Conservation (phyloP, 192 early-diverging fungal genomes). For the Podila epicladia region DNA sequence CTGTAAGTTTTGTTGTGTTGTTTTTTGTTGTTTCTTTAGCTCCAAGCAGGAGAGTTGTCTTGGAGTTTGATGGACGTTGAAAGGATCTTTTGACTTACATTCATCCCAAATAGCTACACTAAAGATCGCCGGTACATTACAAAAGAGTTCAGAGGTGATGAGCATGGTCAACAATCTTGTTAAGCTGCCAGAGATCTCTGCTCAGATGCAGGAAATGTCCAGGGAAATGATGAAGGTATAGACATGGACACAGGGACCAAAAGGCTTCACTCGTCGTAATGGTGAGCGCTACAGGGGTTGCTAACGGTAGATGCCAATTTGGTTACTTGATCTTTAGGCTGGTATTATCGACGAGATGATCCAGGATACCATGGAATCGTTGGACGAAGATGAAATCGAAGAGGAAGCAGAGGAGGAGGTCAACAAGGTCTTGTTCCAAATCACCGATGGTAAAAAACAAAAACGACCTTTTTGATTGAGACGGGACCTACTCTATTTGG, state of each 20-base stretch:
- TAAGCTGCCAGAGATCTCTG: constrained; percentile 85
- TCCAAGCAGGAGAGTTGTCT: background rate
- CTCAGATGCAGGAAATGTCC: constrained; percentile 90
- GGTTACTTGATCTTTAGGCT: constrained; percentile 63
- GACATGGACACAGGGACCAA: background rate
- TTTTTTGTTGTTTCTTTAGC: background rate
- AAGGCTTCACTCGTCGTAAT: background rate
- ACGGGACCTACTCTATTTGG: background rate
- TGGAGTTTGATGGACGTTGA: background rate
- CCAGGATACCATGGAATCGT: constrained; percentile 84
- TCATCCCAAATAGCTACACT: constrained; percentile 66
- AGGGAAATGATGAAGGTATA: constrained; percentile 95
- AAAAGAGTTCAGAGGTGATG: constrained; percentile 93
- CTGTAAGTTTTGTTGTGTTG: constrained; percentile 57
- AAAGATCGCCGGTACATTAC: constrained; percentile 88
- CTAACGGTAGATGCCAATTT: background rate
- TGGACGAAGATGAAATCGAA: constrained; percentile 92
- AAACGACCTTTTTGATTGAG: background rate
- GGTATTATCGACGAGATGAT: constrained; percentile 98
- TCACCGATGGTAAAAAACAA: constrained; percentile 80
- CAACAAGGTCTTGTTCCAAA: constrained; percentile 86
- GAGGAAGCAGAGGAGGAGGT: constrained; percentile 96
- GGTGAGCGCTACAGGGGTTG: background rate
- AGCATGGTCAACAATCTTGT: constrained; percentile 88
- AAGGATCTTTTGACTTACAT: background rate